Evolutionary conservation across 805 yeast genomes (phyloP), one percentile per base, ranked within the genome.

Genomic region (Metschnikowia sp.): DNA sequence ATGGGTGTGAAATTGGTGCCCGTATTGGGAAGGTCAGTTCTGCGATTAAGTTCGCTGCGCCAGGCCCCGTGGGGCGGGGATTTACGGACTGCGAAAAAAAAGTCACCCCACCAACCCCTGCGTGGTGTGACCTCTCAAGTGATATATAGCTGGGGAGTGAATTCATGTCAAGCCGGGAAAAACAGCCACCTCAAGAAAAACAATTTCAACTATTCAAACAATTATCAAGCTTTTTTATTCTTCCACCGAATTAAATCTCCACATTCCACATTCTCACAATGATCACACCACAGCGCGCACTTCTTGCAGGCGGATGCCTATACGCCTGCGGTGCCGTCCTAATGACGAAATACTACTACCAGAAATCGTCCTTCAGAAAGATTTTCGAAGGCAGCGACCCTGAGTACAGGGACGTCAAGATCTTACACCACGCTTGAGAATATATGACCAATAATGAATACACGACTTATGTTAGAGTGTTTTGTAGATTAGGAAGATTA

Each of bases 271-370:
- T 38, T 41, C 40, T 35, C 31, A 32, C 22, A 22, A 47, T 46
- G 51, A 31, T 46, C 18, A 37, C 48, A 12, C 53, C 53, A 10
- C 46, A 34, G 55, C 58, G 53, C 55, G 72, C 72, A 8, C 58
- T 70, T 28, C 33, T 60, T 9, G 49, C 59, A 30, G 74, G 75
- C 30, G 71, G 71, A 35, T 45, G 52, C 26, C 57, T 54, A 32
- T 69, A 70, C 50, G 70, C 68, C 6, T 41, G 60, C 15, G 70
- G 68, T 10, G 72, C 58, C 3, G 48, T 57, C 38, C 67, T 56
- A 53, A 72, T 70, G 75, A 48, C 58, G 19, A 63, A 50, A 12
- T 51, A 57, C 48, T 70, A 68, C 59, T 69, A 63, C 56, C 42
- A 53, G 26, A 51, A 60, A 39, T 68, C 71, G 7, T 40, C 61